phyloP scores from a whole-genome alignment of 257 asterid species.

The Marsdenia floribunda region DNA sequence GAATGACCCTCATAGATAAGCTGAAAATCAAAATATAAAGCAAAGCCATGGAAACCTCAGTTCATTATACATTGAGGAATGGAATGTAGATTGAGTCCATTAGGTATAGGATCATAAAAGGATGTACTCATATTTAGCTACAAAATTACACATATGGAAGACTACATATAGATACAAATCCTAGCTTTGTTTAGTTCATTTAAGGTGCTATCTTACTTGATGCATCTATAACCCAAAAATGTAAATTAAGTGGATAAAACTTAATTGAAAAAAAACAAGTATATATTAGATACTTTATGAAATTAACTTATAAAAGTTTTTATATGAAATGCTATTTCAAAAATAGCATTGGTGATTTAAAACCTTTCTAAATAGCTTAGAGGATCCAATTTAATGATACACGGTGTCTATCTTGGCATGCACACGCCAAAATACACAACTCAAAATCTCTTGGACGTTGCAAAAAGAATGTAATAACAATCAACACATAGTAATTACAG shows the following conservation, averaged over 20 bases:
- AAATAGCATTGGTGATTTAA: not conserved
- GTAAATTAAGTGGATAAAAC: not conserved
- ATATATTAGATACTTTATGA: not conserved
- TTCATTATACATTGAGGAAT: not conserved
- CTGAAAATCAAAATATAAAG: not conserved
- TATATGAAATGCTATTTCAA: not conserved
- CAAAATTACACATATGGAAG: not conserved
- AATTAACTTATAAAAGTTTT: not conserved
- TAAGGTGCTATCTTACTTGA: not conserved
- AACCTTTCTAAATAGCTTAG: not conserved
- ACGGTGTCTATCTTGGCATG: too few species aligned
- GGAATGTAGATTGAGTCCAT: too few species aligned
- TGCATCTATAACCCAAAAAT: not conserved
- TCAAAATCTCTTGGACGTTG: too few species aligned
- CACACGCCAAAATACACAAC: too few species aligned
- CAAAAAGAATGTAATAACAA: too few species aligned
- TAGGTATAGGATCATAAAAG: not conserved
- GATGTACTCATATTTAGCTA: not conserved
- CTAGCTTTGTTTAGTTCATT: not conserved
- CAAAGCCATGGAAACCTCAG: not conserved
- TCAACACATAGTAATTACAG: too few species aligned
- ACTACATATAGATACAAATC: not conserved
- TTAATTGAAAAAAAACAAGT: not conserved
- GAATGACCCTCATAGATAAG: not conserved
- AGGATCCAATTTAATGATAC: not conserved